Percentiles rank a stretch among this genome's conserved stretches.
Conservation (phyloP, 116 monocot genomes). For the Trichopus zeylanicus region DNA sequence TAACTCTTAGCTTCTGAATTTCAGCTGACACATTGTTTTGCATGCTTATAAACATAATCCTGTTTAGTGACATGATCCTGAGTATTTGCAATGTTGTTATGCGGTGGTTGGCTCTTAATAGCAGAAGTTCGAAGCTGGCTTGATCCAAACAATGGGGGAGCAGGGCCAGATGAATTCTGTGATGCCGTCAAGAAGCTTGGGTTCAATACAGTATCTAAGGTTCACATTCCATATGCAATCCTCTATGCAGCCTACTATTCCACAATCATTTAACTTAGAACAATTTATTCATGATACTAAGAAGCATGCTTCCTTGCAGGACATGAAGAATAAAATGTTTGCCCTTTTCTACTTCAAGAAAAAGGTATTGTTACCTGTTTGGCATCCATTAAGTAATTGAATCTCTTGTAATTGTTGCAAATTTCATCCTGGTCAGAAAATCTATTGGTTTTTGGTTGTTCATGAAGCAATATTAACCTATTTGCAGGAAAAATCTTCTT, state of each 20-base stretch:
- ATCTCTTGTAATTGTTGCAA: not conserved
- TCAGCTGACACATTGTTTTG: not conserved
- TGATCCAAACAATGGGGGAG: slow-evolving; percentile 90
- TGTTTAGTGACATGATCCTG: not conserved
- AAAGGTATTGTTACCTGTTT: slow-evolving; percentile 51
- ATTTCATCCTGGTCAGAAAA: not conserved
- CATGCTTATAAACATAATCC: not conserved
- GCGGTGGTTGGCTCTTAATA: slow-evolving; percentile 96
- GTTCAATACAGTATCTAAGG: slow-evolving; percentile 65
- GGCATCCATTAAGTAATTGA: not conserved
- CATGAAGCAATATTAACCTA: too few relatives aligned
- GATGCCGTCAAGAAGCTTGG: slow-evolving; percentile 75
- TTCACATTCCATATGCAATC: too few relatives aligned
- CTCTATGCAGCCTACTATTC: too few relatives aligned
- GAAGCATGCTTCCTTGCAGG: slow-evolving; percentile 27
- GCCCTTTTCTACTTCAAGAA: slow-evolving; percentile 81
- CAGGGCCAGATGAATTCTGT: slow-evolving; percentile 71
- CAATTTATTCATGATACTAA: too few relatives aligned
- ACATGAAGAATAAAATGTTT: slow-evolving; percentile 91
- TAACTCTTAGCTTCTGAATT: not conserved
- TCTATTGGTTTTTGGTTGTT: too few relatives aligned
- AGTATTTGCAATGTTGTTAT: not conserved
- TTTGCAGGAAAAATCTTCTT: slow-evolving; percentile 27
- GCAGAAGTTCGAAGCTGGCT: slow-evolving; percentile 96
- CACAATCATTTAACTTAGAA: too few relatives aligned